Evolutionary conservation across 768 basidiomycete species (phyloP), one percentile per base, ranked within the genome.

Genomic region (Pisolithus tinctorius): DNA sequence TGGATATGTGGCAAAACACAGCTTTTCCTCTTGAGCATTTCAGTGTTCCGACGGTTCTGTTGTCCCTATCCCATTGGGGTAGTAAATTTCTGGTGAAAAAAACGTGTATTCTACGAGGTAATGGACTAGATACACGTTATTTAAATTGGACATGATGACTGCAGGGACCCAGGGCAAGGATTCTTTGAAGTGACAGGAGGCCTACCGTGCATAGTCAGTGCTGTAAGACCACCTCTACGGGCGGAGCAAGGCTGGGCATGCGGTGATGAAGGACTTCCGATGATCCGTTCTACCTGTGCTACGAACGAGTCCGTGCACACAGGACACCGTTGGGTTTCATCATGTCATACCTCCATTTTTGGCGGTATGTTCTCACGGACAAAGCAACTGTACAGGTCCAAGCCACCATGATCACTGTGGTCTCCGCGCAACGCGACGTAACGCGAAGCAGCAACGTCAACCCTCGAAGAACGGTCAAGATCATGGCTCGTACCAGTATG

Each of bases 401-500:
- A 81, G 80, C 80, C 80, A 76, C 56, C 47, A 11, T 8, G 2
- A 48, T 79, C 79, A 76, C 54, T 34, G n/a, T 70, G 68, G 60
- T 45, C 45, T 46, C 53, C 49, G 54, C 54, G 20, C 20, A 20
- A 20, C 20, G 20, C 20, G 20, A 20, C 48, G 42, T 30, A 37
- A 42, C 54, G 53, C 59, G 57, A 60, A 43, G 62, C 60, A 60
- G 49, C 48, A 8, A 49, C 49, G 48, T 43, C 20, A 48, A 51
- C 52, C 53, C 59, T 41, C 74, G 68, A 79, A 82, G 77, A 83
- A 75, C 60, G 59, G 65, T 59, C 60, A 69, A 69, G 78, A 79
- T 70, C 77, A 90, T 91, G 88, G 77, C 75, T 67, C 84, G 88
- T 66, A 80, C 75, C 70, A 83, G 88, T 88, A 73, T 74, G 86